Evolutionary conservation across 2,329 filamentous ascomycete species (phyloP), one percentile per base, ranked within the genome.

Genomic region (Talaromyces rugulosus): DNA sequence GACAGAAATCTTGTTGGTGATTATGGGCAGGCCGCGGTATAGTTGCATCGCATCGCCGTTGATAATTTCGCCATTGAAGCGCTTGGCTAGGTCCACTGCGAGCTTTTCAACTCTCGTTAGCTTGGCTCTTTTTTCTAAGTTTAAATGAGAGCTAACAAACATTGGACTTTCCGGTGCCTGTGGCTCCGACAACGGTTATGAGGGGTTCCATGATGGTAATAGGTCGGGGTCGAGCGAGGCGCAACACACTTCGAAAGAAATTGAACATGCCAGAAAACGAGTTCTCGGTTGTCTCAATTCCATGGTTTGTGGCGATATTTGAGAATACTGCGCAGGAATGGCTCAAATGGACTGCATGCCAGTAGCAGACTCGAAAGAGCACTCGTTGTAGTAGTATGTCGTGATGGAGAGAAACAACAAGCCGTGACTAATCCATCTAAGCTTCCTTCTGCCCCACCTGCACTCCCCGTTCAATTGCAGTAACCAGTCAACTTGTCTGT

Each of bases 1-100:
- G 0, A 72, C 58, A 0, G 90, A 86, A 62, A 98, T 90, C 74
- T 98, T 96, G 75, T 99, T 99, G 30, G 95, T 99, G 68, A 98
- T 94, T 66, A 98, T 89, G 5, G 95, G 92, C 51, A 99, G 80
- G 2, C 95, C 95, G 59, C 85, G 84, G 75, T 99, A 99, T 78
- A 99, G 87, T 74, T 99, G 95, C 92, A 99, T 96, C 44, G 95
- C 95, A 81, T 99, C 95, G 54, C 91, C 91, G 73, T 99, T 99
- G 78, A 99, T 92, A 58, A 99, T 85, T 76, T 99, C 95, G 71
- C 96, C 95, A 75, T 95, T 88, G 77, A 92, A 93, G 27, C 84
- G 86, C 50, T 83, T 83, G 0, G 96, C 95, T 58, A 99, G 79
- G 65, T 96, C 91, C 47, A 99, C 89, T 8, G 95, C 95, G 67